Conservation (phyloP, 306 rosid species). For the Parietaria judaica region DNA sequence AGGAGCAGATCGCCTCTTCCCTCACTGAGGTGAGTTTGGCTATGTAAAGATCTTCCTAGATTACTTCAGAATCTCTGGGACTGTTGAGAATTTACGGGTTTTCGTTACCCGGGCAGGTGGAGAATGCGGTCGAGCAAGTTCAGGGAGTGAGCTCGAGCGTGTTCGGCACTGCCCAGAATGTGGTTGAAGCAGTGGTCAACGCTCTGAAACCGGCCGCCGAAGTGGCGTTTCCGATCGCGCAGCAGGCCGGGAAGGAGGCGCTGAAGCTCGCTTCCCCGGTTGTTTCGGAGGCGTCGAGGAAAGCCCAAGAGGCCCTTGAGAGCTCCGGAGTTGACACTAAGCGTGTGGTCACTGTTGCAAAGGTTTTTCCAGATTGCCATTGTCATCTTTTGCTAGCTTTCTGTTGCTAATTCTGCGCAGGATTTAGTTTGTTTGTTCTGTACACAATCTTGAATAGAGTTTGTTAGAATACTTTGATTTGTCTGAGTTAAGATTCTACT, state of each 20-base stretch:
- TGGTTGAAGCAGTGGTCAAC: slow-evolving; percentile 35
- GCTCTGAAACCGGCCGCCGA: slow-evolving; percentile 73
- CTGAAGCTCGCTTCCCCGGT: slow-evolving; percentile 68
- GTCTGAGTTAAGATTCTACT: background rate
- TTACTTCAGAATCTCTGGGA: too few relatives aligned
- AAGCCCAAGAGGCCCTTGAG: slow-evolving; percentile 69
- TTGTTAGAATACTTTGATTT: too few relatives aligned
- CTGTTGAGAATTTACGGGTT: background rate
- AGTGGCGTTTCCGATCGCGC: slow-evolving; percentile 55
- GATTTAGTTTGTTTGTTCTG: background rate
- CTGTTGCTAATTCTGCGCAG: background rate
- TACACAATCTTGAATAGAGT: background rate
- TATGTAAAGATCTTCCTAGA: too few relatives aligned
- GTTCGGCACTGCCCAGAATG: slow-evolving; percentile 34
- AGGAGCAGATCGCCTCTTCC: slow-evolving; percentile 79
- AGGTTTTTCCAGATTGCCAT: slow-evolving; percentile 36
- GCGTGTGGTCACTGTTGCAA: slow-evolving; percentile 61
- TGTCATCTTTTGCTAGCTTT: background rate
- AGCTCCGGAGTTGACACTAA: slow-evolving; percentile 62
- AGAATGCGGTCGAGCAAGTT: slow-evolving; percentile 70
- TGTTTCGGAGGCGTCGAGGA: slow-evolving; percentile 67
- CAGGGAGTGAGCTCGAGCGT: slow-evolving; percentile 64
- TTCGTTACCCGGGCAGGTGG: slow-evolving; percentile 40
- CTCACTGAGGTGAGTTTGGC: slow-evolving; percentile 42
- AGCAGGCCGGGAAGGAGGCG: slow-evolving; percentile 73